These are phyloP conservation scores for Chaetomiaceae sp. DNA, from an alignment of 2,329 filamentous ascomycete genomes.

Conservation along the genomic window DNA sequence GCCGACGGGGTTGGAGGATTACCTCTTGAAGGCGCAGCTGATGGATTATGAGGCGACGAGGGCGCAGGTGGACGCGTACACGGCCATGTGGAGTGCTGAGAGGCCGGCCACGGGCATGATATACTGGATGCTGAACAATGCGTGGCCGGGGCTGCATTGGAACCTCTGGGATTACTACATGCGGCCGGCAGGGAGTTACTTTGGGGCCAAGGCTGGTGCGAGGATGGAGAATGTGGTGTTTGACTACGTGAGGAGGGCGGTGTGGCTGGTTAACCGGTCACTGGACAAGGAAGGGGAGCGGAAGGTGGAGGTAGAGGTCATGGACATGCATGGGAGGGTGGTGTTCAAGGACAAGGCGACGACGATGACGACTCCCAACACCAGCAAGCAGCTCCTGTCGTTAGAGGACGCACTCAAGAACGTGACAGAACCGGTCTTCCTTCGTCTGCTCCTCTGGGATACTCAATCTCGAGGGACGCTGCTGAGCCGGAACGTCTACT, in stretches of 20 bases:
- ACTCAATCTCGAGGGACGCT: conserved; percentile 19
- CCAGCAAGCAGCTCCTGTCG: conserved; percentile 35
- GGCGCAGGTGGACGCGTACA: conserved; percentile 55
- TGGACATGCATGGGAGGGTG: conserved; percentile 43
- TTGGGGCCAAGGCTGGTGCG: conserved; percentile 50
- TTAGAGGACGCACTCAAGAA: conserved; percentile 29
- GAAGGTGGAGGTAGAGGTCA: conserved; percentile 44
- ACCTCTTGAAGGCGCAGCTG: conserved; percentile 56
- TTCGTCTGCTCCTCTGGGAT: conserved; percentile 46
- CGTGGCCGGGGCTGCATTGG: conserved; percentile 64
- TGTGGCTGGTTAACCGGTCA: conserved; percentile 54
- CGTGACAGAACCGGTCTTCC: conserved; percentile 42
- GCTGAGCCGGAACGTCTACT: conserved; percentile 58
- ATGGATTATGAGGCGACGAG: conserved; percentile 62
- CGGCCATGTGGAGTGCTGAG: conserved; percentile 41
- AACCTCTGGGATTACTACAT: conserved; percentile 61
- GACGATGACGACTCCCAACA: conserved; percentile 41
- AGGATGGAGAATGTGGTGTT: conserved; percentile 52
- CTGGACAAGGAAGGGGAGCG: conserved; percentile 37
- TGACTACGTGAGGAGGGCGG: conserved; percentile 43
- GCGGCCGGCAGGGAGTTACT: conserved; percentile 54
- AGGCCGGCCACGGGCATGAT: conserved; percentile 56
- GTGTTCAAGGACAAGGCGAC: conserved; percentile 34
- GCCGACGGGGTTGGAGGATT: conserved; percentile 51
- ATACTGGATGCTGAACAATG: conserved; percentile 65